Evolutionary conservation across 257 asterid species (phyloP).

Genomic region (Salvia rosmarinus): DNA sequence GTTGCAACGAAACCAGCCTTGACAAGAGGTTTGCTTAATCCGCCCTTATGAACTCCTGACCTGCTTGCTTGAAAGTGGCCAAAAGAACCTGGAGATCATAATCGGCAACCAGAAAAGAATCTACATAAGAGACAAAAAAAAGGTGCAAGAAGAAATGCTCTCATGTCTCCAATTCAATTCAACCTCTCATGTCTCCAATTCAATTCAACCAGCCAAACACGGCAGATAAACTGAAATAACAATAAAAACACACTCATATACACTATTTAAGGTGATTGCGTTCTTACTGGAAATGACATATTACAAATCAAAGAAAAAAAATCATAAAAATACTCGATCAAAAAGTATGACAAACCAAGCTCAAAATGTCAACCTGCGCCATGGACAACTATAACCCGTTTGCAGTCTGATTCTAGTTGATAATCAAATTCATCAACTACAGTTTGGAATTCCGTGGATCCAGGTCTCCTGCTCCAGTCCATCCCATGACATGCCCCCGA

Average conservation of each 20-base stretch:
- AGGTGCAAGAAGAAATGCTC: neutral
- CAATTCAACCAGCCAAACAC: neutral
- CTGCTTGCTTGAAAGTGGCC: conserved; percentile 98
- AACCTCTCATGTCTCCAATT: neutral
- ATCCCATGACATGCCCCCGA: conserved; percentile 55
- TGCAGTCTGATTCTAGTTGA: conserved; percentile 45
- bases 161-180: neutral
- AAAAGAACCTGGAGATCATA: conserved; percentile 72
- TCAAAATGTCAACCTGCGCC: conserved; percentile 78
- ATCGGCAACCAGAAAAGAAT: conserved; percentile 14
- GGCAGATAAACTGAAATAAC: neutral
- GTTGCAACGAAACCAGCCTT: conserved; percentile 97
- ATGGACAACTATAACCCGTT: conserved; percentile 74
- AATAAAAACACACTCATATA: neutral
- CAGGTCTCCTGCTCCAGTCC: conserved; percentile 97
- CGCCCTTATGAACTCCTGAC: conserved; percentile 95
- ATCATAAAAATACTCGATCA: neutral
- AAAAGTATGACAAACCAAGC: conserved; percentile 28
- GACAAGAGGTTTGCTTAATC: conserved; percentile 67
- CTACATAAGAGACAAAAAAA: neutral
- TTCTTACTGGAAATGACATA: conserved; percentile 14
- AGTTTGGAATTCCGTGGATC: conserved; percentile 50
- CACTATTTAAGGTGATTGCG: neutral
- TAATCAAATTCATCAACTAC: conserved; percentile 47
- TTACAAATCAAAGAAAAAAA: conserved; percentile 3